A percentile compares a stretch with the other conserved stretches of the same genome.
Evolutionary conservation across 129 eudicot species (phyloP).

Genomic region (Helianthus annuus): DNA sequence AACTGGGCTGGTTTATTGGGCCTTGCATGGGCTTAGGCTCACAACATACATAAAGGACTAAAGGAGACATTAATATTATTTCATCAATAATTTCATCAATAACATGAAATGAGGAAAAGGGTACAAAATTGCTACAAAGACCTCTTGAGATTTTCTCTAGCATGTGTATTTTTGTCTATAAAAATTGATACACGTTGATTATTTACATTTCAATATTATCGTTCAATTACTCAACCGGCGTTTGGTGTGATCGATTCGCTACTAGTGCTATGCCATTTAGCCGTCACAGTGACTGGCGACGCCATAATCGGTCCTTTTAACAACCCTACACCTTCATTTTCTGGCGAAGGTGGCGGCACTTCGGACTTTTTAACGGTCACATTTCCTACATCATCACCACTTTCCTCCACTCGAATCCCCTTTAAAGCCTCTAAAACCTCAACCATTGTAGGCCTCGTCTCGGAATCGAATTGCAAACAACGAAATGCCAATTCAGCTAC

Average conservation of each 20-base stretch:
- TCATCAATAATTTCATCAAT: no score
- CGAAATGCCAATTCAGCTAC: slow-evolving; percentile 82
- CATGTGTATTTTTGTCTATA: slow-evolving; percentile 1
- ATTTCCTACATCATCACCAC: slow-evolving; percentile 13
- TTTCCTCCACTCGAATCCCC: slow-evolving; percentile 43
- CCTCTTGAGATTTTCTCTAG: not conserved
- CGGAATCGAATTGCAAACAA: slow-evolving; percentile 80
- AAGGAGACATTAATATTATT: not conserved
- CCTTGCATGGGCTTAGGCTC: no score
- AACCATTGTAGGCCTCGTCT: slow-evolving; percentile 82
- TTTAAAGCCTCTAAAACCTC: slow-evolving; percentile 58
- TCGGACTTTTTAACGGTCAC: not conserved
- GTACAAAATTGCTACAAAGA: not conserved
- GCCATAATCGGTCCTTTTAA: slow-evolving; percentile 37
- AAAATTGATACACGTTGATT: not conserved
- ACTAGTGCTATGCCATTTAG: slow-evolving; percentile 53
- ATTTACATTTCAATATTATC: slow-evolving; percentile 11
- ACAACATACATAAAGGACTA: not conserved
- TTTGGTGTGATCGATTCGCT: slow-evolving; percentile 45
- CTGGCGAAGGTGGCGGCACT: slow-evolving; percentile 58
- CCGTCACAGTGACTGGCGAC: slow-evolving; percentile 61
- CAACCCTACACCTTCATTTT: slow-evolving; percentile 47
- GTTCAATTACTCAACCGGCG: slow-evolving; percentile 25
- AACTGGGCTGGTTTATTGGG: no score
- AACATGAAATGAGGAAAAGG: no score